phyloP scores from a whole-genome alignment of 768 basidiomycete species.

The Pulveroboletus sp. region DNA sequence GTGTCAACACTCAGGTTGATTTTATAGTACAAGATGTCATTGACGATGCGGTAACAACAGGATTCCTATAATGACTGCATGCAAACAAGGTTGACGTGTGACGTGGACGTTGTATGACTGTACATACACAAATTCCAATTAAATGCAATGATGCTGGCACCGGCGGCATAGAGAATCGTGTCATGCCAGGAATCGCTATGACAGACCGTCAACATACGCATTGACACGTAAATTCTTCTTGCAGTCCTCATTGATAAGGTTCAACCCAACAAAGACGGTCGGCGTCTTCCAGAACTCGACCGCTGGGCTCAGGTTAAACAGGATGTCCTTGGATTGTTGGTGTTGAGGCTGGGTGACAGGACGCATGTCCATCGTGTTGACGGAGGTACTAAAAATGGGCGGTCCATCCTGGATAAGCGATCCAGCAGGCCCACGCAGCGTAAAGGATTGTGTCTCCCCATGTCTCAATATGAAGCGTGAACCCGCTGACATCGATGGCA shows the following conservation, averaged over 20 bases:
- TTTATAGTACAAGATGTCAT: too few relatives aligned
- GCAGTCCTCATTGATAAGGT: slow-evolving; percentile 10
- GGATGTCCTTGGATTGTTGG: slow-evolving; percentile 3
- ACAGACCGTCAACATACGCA: slow-evolving; percentile 11
- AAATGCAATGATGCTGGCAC: neutral
- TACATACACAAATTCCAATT: too few relatives aligned
- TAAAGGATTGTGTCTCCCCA: slow-evolving; percentile 8
- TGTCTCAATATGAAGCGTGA: slow-evolving; percentile 13
- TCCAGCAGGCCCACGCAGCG: slow-evolving; percentile 7
- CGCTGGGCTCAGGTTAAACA: slow-evolving; percentile 1
- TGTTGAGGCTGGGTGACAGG: neutral
- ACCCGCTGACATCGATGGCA: slow-evolving; percentile 11
- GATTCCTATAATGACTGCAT: too few relatives aligned
- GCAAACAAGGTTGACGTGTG: too few relatives aligned
- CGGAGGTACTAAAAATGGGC: slow-evolving; percentile 13
- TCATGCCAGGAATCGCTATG: slow-evolving; percentile 13
- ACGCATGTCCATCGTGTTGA: slow-evolving; percentile 9
- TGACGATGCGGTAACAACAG: too few relatives aligned
- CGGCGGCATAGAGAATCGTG: slow-evolving; percentile 3
- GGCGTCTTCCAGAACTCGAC: slow-evolving; percentile 14
- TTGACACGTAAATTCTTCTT: slow-evolving; percentile 9
- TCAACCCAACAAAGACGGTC: slow-evolving; percentile 18
- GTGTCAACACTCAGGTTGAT: too few relatives aligned
- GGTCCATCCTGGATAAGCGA: slow-evolving; percentile 21
- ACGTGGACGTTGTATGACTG: too few relatives aligned